A percentile compares a stretch with the other conserved stretches of the same genome.
These are phyloP conservation scores for Eucalyptus viminalis DNA, from an alignment of 345 rosid genomes.

Conservation along the genomic window DNA sequence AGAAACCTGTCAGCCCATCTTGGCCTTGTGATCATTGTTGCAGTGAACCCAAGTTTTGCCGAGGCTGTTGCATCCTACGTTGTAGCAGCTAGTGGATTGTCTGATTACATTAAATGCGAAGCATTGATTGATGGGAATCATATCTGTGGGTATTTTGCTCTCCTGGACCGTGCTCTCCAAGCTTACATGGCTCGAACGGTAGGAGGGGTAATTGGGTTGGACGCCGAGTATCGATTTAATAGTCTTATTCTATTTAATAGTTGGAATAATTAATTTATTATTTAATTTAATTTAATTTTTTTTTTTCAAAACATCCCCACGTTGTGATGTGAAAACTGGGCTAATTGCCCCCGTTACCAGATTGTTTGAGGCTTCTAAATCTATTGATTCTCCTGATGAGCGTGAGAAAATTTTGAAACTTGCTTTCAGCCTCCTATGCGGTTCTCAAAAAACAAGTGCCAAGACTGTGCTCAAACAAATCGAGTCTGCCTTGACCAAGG, in stretches of 20 bases:
- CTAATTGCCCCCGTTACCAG: conserved; percentile 47
- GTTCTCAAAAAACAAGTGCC: conserved; percentile 39
- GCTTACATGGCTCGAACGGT: conserved; percentile 75
- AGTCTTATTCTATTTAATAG: no score
- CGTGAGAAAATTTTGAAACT: conserved; percentile 14
- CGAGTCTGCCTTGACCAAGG: conserved; percentile 43
- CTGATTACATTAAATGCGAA: conserved; percentile 61
- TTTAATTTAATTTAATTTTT: no score
- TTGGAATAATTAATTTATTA: no score
- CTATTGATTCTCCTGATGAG: conserved; percentile 32
- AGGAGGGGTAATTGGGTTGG: conserved; percentile 75
- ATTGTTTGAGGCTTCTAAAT: conserved; percentile 42
- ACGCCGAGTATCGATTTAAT: conserved; percentile 47
- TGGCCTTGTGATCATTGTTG: conserved; percentile 88
- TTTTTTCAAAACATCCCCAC: conserved; percentile 10
- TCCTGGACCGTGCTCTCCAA: conserved; percentile 70
- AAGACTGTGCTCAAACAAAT: conserved; percentile 30
- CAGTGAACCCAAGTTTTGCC: conserved; percentile 53
- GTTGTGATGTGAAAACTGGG: conserved; percentile 63
- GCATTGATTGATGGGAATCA: conserved; percentile 30
- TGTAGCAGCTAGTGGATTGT: conserved; percentile 44
- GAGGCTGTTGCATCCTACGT: conserved; percentile 80
- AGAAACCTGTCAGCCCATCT: conserved; percentile 3
- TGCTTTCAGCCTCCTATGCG: conserved; percentile 45
- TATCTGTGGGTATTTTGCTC: conserved; percentile 78